Conservation (phyloP, 2,329 filamentous ascomycete genomes). For the Fusarium robinianum region DNA sequence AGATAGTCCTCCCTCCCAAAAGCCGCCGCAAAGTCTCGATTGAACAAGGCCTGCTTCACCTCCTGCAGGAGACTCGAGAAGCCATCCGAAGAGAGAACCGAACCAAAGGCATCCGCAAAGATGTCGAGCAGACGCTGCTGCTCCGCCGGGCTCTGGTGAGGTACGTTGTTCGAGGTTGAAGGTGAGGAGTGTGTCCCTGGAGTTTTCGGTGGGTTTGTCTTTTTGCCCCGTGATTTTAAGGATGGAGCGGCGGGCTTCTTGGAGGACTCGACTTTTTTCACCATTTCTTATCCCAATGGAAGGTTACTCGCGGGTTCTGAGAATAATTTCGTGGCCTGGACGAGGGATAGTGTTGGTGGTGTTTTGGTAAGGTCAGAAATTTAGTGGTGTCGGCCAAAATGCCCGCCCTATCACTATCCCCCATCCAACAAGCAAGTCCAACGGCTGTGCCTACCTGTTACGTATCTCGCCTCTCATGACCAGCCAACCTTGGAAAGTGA, state of each 20-base stretch:
- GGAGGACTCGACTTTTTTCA: constrained; percentile 30
- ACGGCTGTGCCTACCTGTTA: too few species aligned
- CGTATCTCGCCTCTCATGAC: too few species aligned
- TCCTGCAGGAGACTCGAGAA: constrained; percentile 69
- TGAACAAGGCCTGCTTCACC: constrained; percentile 84
- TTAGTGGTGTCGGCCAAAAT: too few species aligned
- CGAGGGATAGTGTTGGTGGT: neutral
- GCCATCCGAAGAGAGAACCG: constrained; percentile 51
- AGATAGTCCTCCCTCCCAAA: constrained; percentile 75
- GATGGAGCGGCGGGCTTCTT: constrained; percentile 25
- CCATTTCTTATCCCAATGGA: constrained; percentile 28
- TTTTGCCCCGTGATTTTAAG: constrained; percentile 20
- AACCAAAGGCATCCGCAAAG: constrained; percentile 68
- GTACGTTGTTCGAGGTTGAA: too few species aligned
- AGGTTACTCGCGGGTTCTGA: too few species aligned
- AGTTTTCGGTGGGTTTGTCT: constrained; percentile 19
- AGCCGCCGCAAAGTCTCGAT: constrained; percentile 79
- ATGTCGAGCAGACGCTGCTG: constrained; percentile 75
- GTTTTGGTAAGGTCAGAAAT: too few species aligned
- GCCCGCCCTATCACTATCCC: too few species aligned
- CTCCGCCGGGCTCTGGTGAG: constrained; percentile 28
- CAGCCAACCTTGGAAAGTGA: too few species aligned
- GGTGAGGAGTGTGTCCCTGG: constrained; percentile 7
- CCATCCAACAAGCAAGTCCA: too few species aligned
- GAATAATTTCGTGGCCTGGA: neutral